Conservation (phyloP, 352 stramenopile species). For the Phytophthora pisi region DNA sequence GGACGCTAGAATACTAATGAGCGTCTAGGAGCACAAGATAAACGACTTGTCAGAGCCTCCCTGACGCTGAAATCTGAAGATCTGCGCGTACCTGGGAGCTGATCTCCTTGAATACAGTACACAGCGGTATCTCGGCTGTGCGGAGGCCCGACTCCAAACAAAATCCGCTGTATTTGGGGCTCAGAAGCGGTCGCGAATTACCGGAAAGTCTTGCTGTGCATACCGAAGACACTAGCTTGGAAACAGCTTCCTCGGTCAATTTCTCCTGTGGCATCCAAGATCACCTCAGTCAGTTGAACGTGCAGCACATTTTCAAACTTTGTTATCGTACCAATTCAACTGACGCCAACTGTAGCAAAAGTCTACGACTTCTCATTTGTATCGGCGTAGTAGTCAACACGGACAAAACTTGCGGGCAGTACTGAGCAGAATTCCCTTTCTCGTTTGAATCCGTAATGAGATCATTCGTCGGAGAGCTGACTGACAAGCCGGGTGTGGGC, state of each 20-base stretch:
- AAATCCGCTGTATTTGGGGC: slow-evolving; percentile 43
- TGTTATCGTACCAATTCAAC: slow-evolving; percentile 19
- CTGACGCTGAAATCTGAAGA: no score
- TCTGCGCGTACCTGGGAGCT: slow-evolving; percentile 49
- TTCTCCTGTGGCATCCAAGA: slow-evolving; percentile 15
- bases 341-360: slow-evolving; percentile 39
- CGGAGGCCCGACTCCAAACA: slow-evolving; percentile 28
- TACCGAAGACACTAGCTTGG: slow-evolving; percentile 16
- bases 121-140: slow-evolving; percentile 34
- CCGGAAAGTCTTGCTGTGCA: slow-evolving; percentile 2
- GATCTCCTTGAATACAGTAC: slow-evolving; percentile 56
- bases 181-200: slow-evolving; percentile 23
- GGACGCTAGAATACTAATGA: slow-evolving; percentile 49
- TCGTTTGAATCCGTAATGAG: not conserved
- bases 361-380: slow-evolving; percentile 26
- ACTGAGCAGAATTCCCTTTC: slow-evolving; percentile 4
- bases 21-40: slow-evolving; percentile 36
- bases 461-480: slow-evolving; percentile 2
- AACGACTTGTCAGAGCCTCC: slow-evolving; percentile 1
- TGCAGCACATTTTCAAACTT: not conserved
- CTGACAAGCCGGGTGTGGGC: not conserved
- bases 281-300: not conserved
- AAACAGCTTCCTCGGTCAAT: slow-evolving; percentile 21
- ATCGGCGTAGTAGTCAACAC: slow-evolving; percentile 31
- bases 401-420: slow-evolving; percentile 15